Conservation (phyloP, 805 yeast species). For the Candida awuae region DNA sequence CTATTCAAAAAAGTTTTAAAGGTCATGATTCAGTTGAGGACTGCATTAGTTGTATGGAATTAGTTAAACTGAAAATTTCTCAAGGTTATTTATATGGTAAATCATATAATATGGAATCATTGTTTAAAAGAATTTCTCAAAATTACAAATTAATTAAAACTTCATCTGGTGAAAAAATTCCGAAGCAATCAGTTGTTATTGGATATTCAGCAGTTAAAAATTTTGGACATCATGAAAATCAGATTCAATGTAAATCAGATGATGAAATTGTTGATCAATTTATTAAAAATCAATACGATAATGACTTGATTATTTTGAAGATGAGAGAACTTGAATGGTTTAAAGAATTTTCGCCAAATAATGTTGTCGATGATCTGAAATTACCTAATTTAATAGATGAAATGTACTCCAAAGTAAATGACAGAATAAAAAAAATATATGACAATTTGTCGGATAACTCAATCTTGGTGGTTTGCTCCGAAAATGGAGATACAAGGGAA, state of each 20-base stretch:
- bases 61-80: conserved; percentile 59
- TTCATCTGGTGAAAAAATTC: conserved; percentile 18
- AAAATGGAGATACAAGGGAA: conserved; percentile 51
- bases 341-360: conserved; percentile 21
- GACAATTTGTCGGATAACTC: conserved; percentile 49
- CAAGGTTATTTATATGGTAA: conserved; percentile 65
- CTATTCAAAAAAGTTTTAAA: conserved; percentile 54
- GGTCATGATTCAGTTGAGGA: conserved; percentile 91
- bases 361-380: conserved; percentile 10
- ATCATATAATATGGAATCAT: conserved; percentile 33
- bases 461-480: conserved; percentile 52
- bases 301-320: conserved; percentile 46
- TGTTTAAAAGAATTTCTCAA: conserved; percentile 33
- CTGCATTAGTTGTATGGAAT: conserved; percentile 68
- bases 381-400: conserved; percentile 11
- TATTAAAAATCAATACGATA: conserved; percentile 28
- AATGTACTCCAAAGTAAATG: conserved; percentile 32
- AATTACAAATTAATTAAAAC: conserved; percentile 18
- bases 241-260: conserved; percentile 46
- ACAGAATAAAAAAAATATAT: conserved; percentile 42
- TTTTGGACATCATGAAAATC: conserved; percentile 23
- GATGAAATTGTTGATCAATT: conserved; percentile 46
- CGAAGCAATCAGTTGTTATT: conserved; percentile 23
- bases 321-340: conserved; percentile 52
- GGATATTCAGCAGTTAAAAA: conserved; percentile 16